Percentiles rank a stretch among this genome's conserved stretches.
Evolutionary conservation across 1,284 basidiomycete species (phyloP).

Genomic region (Sanghuangporus baumii): DNA sequence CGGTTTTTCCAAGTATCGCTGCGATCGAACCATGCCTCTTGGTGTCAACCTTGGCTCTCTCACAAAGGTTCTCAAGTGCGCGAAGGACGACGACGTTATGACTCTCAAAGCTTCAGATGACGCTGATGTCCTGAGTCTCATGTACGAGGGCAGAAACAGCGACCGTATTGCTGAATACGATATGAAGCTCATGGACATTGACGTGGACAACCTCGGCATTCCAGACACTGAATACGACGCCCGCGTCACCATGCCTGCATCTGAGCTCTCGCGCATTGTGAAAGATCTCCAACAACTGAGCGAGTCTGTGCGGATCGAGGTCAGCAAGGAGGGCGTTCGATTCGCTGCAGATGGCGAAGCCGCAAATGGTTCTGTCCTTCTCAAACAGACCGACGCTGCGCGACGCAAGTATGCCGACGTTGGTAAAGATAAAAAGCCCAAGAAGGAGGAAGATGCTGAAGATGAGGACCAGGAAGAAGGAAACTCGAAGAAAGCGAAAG

Average conservation of each 20-base stretch:
- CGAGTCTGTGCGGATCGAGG: slow-evolving; percentile 94
- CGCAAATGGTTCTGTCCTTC: slow-evolving; percentile 84
- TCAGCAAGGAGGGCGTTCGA: slow-evolving; percentile 94
- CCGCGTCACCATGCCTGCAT: slow-evolving; percentile 81
- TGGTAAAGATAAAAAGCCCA: slow-evolving; percentile 44
- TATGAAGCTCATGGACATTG: slow-evolving; percentile 99
- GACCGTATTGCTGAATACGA: slow-evolving; percentile 98
- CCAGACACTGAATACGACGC: slow-evolving; percentile 99
- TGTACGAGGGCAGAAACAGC: slow-evolving; percentile 87
- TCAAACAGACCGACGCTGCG: slow-evolving; percentile 63
- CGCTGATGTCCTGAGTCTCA: slow-evolving; percentile 83
- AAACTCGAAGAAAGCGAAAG: slow-evolving; percentile 40
- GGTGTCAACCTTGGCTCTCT: slow-evolving; percentile 88
- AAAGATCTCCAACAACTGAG: slow-evolving; percentile 90
- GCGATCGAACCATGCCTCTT: slow-evolving; percentile 93
- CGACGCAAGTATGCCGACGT: slow-evolving; percentile 38
- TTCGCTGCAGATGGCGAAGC: slow-evolving; percentile 94
- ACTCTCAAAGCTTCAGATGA: slow-evolving; percentile 92
- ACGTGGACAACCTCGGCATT: slow-evolving; percentile 91
- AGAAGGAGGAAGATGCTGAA: slow-evolving; percentile 36
- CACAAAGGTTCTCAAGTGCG: slow-evolving; percentile 95
- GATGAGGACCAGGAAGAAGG: slow-evolving; percentile 35
- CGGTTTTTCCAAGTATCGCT: slow-evolving; percentile 88
- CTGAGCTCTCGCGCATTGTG: slow-evolving; percentile 91
- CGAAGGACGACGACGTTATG: slow-evolving; percentile 93